These are phyloP conservation scores for Solanum pimpinellifolium DNA, from an alignment of 257 asterid species.

Conservation along the genomic window DNA sequence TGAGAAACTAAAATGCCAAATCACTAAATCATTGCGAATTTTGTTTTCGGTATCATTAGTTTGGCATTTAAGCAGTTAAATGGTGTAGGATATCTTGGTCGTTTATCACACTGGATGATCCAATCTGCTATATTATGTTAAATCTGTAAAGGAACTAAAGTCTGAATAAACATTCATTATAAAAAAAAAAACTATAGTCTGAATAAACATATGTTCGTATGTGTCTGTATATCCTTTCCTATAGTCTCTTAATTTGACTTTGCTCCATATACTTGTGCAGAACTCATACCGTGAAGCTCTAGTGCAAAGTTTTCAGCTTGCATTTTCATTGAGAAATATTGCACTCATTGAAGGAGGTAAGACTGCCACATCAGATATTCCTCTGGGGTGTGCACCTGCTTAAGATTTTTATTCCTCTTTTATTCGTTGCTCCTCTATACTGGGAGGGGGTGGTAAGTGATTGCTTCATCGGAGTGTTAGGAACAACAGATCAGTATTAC, in stretches of 20 bases:
- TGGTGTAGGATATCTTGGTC: not conserved
- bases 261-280: conserved; percentile 28
- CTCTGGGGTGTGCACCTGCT: not conserved
- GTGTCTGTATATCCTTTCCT: not conserved
- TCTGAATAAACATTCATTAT: not conserved
- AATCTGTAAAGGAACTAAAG: not conserved
- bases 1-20: not conserved
- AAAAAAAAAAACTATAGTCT: not conserved
- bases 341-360: conserved; percentile 64
- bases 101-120: not conserved
- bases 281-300: conserved; percentile 66
- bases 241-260: not conserved
- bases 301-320: conserved; percentile 73
- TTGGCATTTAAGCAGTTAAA: not conserved
- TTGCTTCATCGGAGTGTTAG: not conserved
- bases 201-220: not conserved
- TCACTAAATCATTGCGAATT: not conserved
- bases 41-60: not conserved
- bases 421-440: not conserved
- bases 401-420: not conserved
- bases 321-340: conserved; percentile 57
- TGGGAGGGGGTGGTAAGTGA: not conserved
- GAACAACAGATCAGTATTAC: not conserved
- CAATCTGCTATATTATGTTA: not conserved
- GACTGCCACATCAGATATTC: not conserved